Evolutionary conservation across 192 early-diverging fungal species (phyloP), one percentile per base, ranked within the genome.

Genomic region (Linnemannia zychae): DNA sequence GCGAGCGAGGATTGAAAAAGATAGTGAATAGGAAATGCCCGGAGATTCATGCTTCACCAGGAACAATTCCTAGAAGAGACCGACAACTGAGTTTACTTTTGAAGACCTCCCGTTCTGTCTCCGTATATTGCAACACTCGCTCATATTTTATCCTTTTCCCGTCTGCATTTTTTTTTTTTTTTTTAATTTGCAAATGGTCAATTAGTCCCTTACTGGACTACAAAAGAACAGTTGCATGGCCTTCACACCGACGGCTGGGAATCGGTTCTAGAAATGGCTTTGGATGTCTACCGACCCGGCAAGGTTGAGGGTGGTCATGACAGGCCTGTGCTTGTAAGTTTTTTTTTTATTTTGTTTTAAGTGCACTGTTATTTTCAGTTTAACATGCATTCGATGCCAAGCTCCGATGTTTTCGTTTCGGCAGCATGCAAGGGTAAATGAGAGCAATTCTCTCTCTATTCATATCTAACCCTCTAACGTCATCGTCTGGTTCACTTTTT

Each of bases 291-390:
- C 44, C 72, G 66, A 47, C 83, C 77, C 13, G 82, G 74, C 36
- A 46, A 69, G 33, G 60, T 84, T 16, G 31, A 77, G 38, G 78
- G 60, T 24, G 75, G 76, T 36, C 75, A 81, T 60, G 46, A 77
- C 18, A 79, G 78, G 47, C 88, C 88, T 20, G 80, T 88, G n/a
- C 74, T 86, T 13, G 88, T 88, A 79, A 68, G 76, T 50, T 50
- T 48, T 28, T 16, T 4, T 38, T 5, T 4, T n/a, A 11, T 60
- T 31, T n/a, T 6, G 31, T 50, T 52, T 52, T 52, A 5, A 7
- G 46, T 38, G 49, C 20, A 1, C 69, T 71, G 7, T 0, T 47
- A 31, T 72, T 16, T 18, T 31, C 9, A 50, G 48, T n/a, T 80
- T 44, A 33, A 38, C 18, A 48, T 20, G 7, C 65, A 28, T 38